A percentile compares a stretch with the other conserved stretches of the same genome.
Evolutionary conservation across 1,139 yeast species (phyloP).

Genomic region (Nakaseomyces glabratus): DNA sequence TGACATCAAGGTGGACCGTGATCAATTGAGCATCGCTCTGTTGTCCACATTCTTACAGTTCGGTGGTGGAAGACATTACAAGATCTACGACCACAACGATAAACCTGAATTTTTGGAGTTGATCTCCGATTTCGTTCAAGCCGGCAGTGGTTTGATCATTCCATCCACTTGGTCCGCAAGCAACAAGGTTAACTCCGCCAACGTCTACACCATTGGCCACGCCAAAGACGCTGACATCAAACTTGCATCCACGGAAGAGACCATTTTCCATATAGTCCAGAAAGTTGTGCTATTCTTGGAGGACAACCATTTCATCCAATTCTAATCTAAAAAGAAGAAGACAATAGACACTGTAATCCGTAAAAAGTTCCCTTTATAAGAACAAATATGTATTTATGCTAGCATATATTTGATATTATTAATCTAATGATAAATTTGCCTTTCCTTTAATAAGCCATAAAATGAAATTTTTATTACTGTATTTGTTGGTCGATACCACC

Average conservation of each 20-base stretch:
- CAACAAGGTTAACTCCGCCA: slow-evolving; percentile 36
- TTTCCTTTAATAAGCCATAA: too few relatives aligned
- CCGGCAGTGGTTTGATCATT: slow-evolving; percentile 86
- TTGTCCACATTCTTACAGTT: slow-evolving; percentile 86
- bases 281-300: slow-evolving; percentile 63
- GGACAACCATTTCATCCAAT: slow-evolving; percentile 66
- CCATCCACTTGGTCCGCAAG: slow-evolving; percentile 35
- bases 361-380: too few relatives aligned
- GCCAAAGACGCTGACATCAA: slow-evolving; percentile 43
- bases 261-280: slow-evolving; percentile 55
- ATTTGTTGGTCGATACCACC: too few relatives aligned
- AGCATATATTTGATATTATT: too few relatives aligned
- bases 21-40: slow-evolving; percentile 71
- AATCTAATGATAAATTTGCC: too few relatives aligned
- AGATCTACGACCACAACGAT: slow-evolving; percentile 40
- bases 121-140: slow-evolving; percentile 73
- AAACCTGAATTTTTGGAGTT: slow-evolving; percentile 27
- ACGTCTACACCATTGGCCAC: slow-evolving; percentile 42
- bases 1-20: slow-evolving; percentile 30
- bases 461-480: too few relatives aligned
- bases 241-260: slow-evolving; percentile 42
- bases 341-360: too few relatives aligned
- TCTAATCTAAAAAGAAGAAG: slow-evolving; percentile 23
- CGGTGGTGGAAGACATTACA: slow-evolving; percentile 77
- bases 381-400: too few relatives aligned